Evolutionary conservation across 2,329 filamentous ascomycete species (phyloP).

Genomic region (Magnaporthiopsis rhizophila): DNA sequence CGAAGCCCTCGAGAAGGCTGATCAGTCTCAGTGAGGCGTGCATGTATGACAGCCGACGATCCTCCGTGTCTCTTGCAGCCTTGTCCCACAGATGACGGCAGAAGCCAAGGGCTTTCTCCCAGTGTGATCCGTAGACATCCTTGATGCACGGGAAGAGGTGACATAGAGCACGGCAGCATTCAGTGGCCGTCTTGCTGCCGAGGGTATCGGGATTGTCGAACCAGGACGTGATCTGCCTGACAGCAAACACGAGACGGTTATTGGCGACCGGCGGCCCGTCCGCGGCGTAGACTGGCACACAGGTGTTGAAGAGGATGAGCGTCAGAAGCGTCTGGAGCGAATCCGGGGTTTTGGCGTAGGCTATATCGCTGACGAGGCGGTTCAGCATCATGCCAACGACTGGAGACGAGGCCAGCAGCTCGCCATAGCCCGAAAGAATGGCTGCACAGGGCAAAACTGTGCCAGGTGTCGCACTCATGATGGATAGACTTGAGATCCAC

Average conservation of each 20-base stretch:
- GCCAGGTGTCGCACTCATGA: constrained; percentile 37
- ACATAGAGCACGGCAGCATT: constrained; percentile 49
- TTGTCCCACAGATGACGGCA: constrained; percentile 50
- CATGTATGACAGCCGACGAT: constrained; percentile 52
- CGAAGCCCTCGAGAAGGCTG: constrained; percentile 51
- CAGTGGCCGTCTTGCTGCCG: constrained; percentile 34
- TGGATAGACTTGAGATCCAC: constrained; percentile 34
- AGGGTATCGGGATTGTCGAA: constrained; percentile 44
- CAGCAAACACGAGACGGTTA: constrained; percentile 72
- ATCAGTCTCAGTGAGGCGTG: constrained; percentile 68
- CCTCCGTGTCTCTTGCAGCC: constrained; percentile 30
- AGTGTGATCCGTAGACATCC: constrained; percentile 83
- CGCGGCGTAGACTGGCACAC: constrained; percentile 41
- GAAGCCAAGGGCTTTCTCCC: constrained; percentile 58
- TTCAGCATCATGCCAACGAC: constrained; percentile 47
- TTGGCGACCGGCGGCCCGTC: constrained; percentile 49
- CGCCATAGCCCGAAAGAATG: constrained; percentile 43
- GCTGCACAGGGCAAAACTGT: constrained; percentile 42
- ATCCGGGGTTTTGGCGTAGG: constrained; percentile 33
- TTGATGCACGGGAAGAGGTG: constrained; percentile 64
- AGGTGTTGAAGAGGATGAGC: constrained; percentile 47
- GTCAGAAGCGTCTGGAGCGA: constrained; percentile 37
- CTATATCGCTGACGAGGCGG: constrained; percentile 52
- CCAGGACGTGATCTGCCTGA: constrained; percentile 70
- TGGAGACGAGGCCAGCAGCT: constrained; percentile 40